Evolutionary conservation across 2,329 filamentous ascomycete genomes (phyloP), one percentile per base, ranked within the genome.

Genomic region (Pseudocercospora fijiensis): DNA sequence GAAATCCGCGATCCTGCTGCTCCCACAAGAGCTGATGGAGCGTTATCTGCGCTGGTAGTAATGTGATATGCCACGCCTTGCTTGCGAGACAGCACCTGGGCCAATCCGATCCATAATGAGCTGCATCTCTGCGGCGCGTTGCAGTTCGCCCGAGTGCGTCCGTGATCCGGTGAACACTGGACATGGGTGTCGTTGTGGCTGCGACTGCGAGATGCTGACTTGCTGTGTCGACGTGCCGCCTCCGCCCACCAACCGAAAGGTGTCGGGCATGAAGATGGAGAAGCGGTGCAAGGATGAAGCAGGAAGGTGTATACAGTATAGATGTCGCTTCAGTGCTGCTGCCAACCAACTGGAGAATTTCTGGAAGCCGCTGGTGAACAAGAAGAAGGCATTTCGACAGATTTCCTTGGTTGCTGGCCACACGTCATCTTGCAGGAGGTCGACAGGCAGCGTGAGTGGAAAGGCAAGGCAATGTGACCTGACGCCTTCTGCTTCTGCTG

Each of bases 61-160:
- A 26, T 53, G 49, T 18, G 49, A 28, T 53, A 49, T 49, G 24
- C 45, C 24, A 22, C 5, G 45, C 20, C 45, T 49, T 24, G 45
- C 22, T 49, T 49, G 45, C 22, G 45, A 24, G 22, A 24, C 45
- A 22, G 45, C n/a, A 49, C 8, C 8, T 24, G n/a, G 45, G 33
- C 33, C 13, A 16, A 52, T 37, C 33, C 6, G 33, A 37, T 37
- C 33, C 16, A 37, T 37, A 37, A 37, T 37, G 33, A 37, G 33
- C 33, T 33, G 30, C 9, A 33, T 33, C 30, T 33, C 30, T 11
- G 33, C 33, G 37, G 37, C 37, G 18, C 37, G 49, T 26, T 30
- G 49, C 49, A 53, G 49, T 53, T 53, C 49, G 49, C 49, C 49
- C 49, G 49, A 53, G 49, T 28, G 49, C 49, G 49, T 28, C 49